phyloP scores from a whole-genome alignment of 2,329 filamentous ascomycete genomes.

The Fusarium goolgardi region DNA sequence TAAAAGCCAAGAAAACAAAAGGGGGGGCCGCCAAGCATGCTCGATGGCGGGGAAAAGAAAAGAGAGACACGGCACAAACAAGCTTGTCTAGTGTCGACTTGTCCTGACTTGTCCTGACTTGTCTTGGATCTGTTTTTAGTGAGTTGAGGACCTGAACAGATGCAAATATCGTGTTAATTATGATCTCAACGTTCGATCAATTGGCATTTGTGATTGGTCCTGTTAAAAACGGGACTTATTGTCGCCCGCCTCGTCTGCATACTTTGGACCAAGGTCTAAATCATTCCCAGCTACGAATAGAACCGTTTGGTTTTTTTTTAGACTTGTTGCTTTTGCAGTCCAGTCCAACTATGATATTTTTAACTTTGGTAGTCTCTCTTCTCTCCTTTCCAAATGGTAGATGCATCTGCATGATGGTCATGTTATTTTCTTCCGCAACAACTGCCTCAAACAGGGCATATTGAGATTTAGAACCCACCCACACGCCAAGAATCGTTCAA shows the following conservation, averaged over 20 bases:
- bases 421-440: background rate
- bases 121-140: constrained; percentile 17
- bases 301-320: constrained; percentile 8
- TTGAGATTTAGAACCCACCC: background rate
- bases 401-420: constrained; percentile 19
- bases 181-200: constrained; percentile 1
- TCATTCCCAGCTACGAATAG: constrained; percentile 6
- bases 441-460: background rate
- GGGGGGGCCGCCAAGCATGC: constrained; percentile 1
- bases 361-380: constrained; percentile 18
- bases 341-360: constrained; percentile 3
- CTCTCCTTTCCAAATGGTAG: background rate
- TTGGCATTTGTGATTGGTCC: background rate
- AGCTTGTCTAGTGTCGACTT: background rate
- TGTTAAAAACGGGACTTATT: constrained; percentile 5
- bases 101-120: background rate
- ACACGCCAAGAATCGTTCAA: constrained; percentile 6
- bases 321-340: background rate
- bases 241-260: constrained; percentile 5
- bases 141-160: background rate
- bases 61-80: background rate
- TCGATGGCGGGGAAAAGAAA: constrained; percentile 22
- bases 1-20: constrained; percentile 2
- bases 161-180: background rate
- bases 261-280: background rate